Conservation (phyloP, 1,284 basidiomycete genomes). For the Rhodotorula glutinis region DNA sequence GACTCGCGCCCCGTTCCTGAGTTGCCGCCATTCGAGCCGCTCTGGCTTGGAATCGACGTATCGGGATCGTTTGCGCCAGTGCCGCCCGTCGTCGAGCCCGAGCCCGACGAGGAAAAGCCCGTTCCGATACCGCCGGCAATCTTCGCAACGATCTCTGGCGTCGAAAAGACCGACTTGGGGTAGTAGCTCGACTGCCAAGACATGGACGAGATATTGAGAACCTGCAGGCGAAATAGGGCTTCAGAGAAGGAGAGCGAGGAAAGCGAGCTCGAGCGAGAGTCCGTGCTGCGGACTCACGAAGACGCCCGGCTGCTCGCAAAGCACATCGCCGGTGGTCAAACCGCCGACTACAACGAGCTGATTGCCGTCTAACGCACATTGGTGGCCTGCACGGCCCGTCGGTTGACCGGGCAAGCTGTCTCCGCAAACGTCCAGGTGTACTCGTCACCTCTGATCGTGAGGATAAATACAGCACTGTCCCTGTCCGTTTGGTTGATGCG, state of each 20-base stretch:
- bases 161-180: slow-evolving; percentile 32
- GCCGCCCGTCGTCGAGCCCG: slow-evolving; percentile 35
- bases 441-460: slow-evolving; percentile 35
- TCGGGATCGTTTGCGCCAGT: slow-evolving; percentile 30
- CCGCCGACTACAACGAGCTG: slow-evolving; percentile 44
- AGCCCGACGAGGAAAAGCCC: slow-evolving; percentile 18
- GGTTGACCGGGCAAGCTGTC: slow-evolving; percentile 39
- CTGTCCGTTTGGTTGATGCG: slow-evolving; percentile 38
- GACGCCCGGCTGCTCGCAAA: slow-evolving; percentile 40
- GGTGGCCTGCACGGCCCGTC: slow-evolving; percentile 42
- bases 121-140: slow-evolving; percentile 39
- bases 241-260: too few species aligned
- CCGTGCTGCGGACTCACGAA: slow-evolving; percentile 30
- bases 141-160: slow-evolving; percentile 31
- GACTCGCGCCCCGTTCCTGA: neutral
- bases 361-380: slow-evolving; percentile 39
- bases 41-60: slow-evolving; percentile 6
- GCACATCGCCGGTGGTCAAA: slow-evolving; percentile 34
- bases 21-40: neutral
- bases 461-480: slow-evolving; percentile 41
- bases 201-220: slow-evolving; percentile 34
- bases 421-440: slow-evolving; percentile 41
- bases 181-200: slow-evolving; percentile 39
- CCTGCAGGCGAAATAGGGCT: slow-evolving; percentile 6
- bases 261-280: too few species aligned